Conservation (phyloP, 179 eudicot genomes). For the Nepenthes alata region DNA sequence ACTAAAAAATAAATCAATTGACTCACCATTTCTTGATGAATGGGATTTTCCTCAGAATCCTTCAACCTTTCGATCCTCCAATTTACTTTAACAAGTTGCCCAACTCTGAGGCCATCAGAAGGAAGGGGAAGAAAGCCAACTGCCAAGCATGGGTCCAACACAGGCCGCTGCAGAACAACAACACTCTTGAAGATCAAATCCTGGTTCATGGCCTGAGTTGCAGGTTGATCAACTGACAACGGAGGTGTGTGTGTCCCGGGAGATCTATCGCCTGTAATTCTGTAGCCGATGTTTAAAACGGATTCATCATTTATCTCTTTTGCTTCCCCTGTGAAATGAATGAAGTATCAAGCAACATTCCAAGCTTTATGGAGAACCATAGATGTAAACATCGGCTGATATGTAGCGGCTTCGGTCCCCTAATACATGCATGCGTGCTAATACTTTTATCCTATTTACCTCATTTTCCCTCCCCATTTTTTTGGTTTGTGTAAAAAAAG, state of each 20-base stretch:
- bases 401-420: too few species aligned
- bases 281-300: constrained; percentile 59
- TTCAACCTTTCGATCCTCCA: constrained; percentile 96
- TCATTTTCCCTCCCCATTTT: too few species aligned
- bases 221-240: constrained; percentile 22
- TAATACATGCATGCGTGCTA: too few species aligned
- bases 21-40: constrained; percentile 47
- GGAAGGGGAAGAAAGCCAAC: constrained; percentile 96
- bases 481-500: too few species aligned
- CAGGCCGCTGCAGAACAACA: constrained; percentile 73
- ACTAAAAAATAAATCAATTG: neutral
- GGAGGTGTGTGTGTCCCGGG: constrained; percentile 73
- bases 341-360: neutral
- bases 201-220: constrained; percentile 18
- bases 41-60: constrained; percentile 32
- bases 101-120: constrained; percentile 74
- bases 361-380: neutral
- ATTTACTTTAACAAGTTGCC: constrained; percentile 76
- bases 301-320: constrained; percentile 40
- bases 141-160: constrained; percentile 90
- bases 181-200: constrained; percentile 70
- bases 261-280: constrained; percentile 57
- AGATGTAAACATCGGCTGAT: neutral
- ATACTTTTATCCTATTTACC: too few species aligned
- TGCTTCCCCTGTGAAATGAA: constrained; percentile 39